phyloP scores from a whole-genome alignment of 306 rosid species.

The Lathyrus aphaca region DNA sequence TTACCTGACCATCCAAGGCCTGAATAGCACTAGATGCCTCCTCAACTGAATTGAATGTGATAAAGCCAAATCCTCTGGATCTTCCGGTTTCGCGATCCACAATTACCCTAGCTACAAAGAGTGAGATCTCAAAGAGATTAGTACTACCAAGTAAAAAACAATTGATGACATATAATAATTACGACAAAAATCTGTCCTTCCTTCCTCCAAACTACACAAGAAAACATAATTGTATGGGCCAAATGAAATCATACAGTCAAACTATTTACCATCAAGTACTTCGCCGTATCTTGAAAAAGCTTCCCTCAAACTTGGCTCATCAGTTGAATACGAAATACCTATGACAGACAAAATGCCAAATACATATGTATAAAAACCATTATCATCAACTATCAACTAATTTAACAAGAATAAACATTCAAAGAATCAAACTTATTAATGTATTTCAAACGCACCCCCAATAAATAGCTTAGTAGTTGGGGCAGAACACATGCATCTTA shows the following conservation, averaged over 20 bases:
- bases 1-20: constrained; percentile 89
- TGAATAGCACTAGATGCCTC: constrained; percentile 90
- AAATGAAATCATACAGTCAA: not conserved
- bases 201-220: not conserved
- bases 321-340: constrained; percentile 77
- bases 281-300: constrained; percentile 80
- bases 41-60: constrained; percentile 66
- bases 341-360: constrained; percentile 21
- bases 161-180: not conserved
- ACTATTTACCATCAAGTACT: constrained; percentile 70
- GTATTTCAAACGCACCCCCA: constrained; percentile 65
- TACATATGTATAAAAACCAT: not conserved
- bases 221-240: not conserved
- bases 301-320: constrained; percentile 68
- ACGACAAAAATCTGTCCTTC: constrained; percentile 5
- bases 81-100: constrained; percentile 80
- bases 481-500: constrained; percentile 67
- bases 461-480: constrained; percentile 69
- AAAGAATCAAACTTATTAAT: constrained; percentile 1
- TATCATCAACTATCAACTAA: not conserved
- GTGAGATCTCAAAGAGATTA: constrained; percentile 1
- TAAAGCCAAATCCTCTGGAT: constrained; percentile 90
- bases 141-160: not conserved
- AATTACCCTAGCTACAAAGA: constrained; percentile 68
- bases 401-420: not conserved